Evolutionary conservation across 768 basidiomycete genomes (phyloP).

Genomic region (Boletus vermiculosoides): DNA sequence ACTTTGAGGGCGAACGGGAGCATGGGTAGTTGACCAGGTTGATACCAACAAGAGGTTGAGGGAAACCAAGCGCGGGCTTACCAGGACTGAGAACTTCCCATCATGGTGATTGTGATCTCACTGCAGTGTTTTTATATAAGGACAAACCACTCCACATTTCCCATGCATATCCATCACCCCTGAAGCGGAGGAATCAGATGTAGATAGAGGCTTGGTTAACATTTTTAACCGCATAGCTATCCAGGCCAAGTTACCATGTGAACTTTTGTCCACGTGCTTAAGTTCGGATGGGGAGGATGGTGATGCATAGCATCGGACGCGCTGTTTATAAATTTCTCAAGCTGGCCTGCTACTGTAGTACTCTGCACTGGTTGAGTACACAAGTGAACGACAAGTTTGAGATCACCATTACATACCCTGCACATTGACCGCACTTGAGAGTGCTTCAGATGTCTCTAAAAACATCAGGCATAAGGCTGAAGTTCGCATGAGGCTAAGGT

Average conservation of each 20-base stretch:
- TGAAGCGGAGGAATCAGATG: not conserved
- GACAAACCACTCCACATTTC: not conserved
- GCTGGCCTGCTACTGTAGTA: not conserved
- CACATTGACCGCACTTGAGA: too few species aligned
- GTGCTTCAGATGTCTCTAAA: too few species aligned
- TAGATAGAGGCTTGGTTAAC: not conserved
- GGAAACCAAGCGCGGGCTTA: not conserved
- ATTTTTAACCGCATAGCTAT: not conserved
- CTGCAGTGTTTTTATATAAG: not conserved
- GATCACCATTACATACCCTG: not conserved
- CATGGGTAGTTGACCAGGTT: slow-evolving; percentile 35
- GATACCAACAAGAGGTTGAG: not conserved
- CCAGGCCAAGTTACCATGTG: not conserved
- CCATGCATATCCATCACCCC: not conserved
- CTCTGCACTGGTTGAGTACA: not conserved
- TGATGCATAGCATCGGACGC: not conserved
- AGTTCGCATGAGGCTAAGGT: too few species aligned
- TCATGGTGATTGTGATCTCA: not conserved
- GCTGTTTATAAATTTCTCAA: not conserved
- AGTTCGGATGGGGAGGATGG: not conserved
- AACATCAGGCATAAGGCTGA: too few species aligned
- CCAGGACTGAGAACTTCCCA: not conserved
- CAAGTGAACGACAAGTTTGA: not conserved
- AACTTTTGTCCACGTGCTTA: not conserved
- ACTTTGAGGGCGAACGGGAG: slow-evolving; percentile 55